Evolutionary conservation across 441 rosid genomes (phyloP).

Genomic region (Pelargonium cotyledonis): DNA sequence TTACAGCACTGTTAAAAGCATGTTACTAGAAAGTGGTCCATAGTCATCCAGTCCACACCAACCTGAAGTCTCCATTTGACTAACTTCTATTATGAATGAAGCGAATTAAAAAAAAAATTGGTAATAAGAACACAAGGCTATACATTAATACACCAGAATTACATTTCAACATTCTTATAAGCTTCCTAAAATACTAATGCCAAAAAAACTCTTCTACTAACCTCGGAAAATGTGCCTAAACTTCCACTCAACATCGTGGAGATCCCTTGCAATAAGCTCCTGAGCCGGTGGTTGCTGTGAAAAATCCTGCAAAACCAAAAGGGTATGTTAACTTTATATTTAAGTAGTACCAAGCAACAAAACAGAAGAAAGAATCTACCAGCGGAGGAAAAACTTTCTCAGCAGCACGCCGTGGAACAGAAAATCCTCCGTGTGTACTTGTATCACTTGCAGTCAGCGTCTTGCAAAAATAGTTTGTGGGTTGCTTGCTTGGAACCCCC

Average conservation of each 20-base stretch:
- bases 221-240: constrained; percentile 98
- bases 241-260: constrained; percentile 96
- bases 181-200: not conserved
- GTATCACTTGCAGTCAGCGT: constrained; percentile 98
- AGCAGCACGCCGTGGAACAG: constrained; percentile 98
- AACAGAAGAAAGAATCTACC: constrained; percentile 37
- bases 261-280: constrained; percentile 92
- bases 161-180: too few relatives aligned
- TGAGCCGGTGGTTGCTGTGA: constrained; percentile 97
- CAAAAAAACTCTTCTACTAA: constrained; percentile 23
- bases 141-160: too few relatives aligned
- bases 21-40: not conserved
- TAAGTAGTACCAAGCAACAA: constrained; percentile 9
- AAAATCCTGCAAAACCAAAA: constrained; percentile 57
- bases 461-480: constrained; percentile 92
- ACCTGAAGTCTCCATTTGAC: not conserved
- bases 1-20: not conserved
- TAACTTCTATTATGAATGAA: not conserved
- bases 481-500: constrained; percentile 88
- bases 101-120: too few relatives aligned
- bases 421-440: constrained; percentile 98
- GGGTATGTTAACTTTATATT: not conserved
- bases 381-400: constrained; percentile 98
- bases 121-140: too few relatives aligned
- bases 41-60: too few relatives aligned